Evolutionary conservation across 805 yeast genomes (phyloP), one percentile per base, ranked within the genome.

Genomic region (Cyberlindnera xishuangbannaensis): DNA sequence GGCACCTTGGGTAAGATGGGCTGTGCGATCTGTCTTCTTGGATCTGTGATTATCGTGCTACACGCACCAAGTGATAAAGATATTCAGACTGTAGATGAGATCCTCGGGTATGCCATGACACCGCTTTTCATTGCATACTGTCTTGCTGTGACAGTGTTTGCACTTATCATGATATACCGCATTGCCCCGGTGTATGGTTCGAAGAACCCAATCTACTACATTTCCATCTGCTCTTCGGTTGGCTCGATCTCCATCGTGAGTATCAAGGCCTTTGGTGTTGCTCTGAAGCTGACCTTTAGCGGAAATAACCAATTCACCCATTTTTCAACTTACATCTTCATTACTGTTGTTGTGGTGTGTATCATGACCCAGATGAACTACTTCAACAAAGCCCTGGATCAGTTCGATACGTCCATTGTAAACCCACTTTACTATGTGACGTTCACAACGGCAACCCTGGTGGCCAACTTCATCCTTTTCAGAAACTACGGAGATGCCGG

Each of bases 41-140:
- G 96, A 2, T 78, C 94, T 2, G 86, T 86, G 15, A 82, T 86
- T 38, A 87, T 86, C 39, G 87, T 86, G 15, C 63, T 86, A 39
- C 95, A 86, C 54, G 96, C 96, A 18, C 96, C 96, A 17, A 85
- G 87, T n/a, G 96, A 86, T 59, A 83, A 82, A 59, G 95, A 86
- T 43, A 78, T 86, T 38, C 67, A 73, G 42, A 86, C 96, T 0
- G 92, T 86, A 26, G 95, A 86, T 56, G 95, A 86, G 60, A 85
- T 87, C 41, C 64, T 86, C 53, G 64, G 67, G 7, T 85, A 84
- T 51, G 95, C 95, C 8, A 69, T 77, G 41, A 75, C 75, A 37
- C 95, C 95, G 0, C 77, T 77, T 6, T 87, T 86, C 54, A 55
- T 87, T 46, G 56, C 76, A 28, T 86, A 86, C 56, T 73, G 77